Percentiles rank a stretch among this genome's conserved stretches.
Evolutionary conservation across 345 rosid species (phyloP).

Genomic region (Syzygium jambos): DNA sequence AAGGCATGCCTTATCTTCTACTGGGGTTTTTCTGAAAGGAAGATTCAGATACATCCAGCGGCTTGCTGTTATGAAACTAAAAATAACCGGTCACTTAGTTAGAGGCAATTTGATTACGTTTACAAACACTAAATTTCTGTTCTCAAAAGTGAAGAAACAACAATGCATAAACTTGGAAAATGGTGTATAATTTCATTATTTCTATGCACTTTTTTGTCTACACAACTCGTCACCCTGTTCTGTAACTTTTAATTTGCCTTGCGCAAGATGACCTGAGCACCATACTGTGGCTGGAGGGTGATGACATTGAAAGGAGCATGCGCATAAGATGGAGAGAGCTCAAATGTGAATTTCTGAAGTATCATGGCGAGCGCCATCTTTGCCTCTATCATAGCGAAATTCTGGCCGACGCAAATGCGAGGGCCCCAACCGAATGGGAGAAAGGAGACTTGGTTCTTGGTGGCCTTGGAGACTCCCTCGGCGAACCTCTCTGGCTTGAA

Average conservation of each 20-base stretch:
- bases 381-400: constrained; percentile 2
- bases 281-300: constrained; percentile 5
- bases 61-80: not conserved
- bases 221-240: not conserved
- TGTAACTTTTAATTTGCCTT: not conserved
- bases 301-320: constrained; percentile 1
- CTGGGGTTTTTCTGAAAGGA: not conserved
- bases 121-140: not conserved
- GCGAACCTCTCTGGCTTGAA: constrained; percentile 9
- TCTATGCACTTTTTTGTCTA: not conserved
- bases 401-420: constrained; percentile 3
- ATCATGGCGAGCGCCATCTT: constrained; percentile 5
- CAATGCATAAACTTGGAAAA: not conserved
- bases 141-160: not conserved
- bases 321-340: not conserved
- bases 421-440: constrained; percentile 7
- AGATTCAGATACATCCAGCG: not conserved
- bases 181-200: not conserved
- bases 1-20: not conserved
- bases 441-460: not conserved
- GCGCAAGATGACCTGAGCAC: not conserved
- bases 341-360: constrained; percentile 1
- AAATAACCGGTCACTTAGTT: not conserved
- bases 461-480: constrained; percentile 3
- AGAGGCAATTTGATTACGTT: not conserved